phyloP scores from a whole-genome alignment of 2,329 filamentous ascomycete species.

The Sarocladiaceae sp. region DNA sequence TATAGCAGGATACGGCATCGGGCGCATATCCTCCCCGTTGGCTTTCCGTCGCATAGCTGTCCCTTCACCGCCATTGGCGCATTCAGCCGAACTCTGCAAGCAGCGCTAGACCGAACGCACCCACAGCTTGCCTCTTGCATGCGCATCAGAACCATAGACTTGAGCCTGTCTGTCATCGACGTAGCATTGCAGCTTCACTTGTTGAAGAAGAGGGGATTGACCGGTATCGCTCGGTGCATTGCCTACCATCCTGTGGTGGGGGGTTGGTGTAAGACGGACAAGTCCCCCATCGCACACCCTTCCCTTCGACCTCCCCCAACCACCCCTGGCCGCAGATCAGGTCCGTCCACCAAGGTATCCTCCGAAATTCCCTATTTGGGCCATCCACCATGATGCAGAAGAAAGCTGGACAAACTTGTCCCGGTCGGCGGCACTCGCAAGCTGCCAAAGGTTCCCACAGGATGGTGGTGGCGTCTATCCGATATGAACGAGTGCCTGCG shows the following conservation, averaged over 20 bases:
- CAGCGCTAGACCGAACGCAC: too few relatives aligned
- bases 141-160: background rate
- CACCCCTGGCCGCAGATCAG: conserved; percentile 6
- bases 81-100: background rate
- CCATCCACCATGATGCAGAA: background rate
- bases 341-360: conserved; percentile 7
- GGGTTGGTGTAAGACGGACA: background rate
- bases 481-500: too few relatives aligned
- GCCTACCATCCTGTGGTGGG: background rate
- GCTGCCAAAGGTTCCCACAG: conserved; percentile 2
- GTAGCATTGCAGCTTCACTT: background rate
- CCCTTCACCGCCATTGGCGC: background rate
- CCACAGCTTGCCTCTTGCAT: background rate
- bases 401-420: background rate
- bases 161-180: background rate
- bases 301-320: background rate
- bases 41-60: background rate
- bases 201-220: background rate
- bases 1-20: background rate
- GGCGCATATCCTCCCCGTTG: background rate
- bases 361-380: conserved; percentile 9
- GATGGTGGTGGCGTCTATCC: conserved; percentile 3
- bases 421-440: conserved; percentile 2
- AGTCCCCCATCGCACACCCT: background rate
- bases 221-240: background rate